Percentiles rank a stretch among this genome's conserved stretches.
phyloP scores from a whole-genome alignment of 306 rosid species.

The Calophaca sinica region DNA sequence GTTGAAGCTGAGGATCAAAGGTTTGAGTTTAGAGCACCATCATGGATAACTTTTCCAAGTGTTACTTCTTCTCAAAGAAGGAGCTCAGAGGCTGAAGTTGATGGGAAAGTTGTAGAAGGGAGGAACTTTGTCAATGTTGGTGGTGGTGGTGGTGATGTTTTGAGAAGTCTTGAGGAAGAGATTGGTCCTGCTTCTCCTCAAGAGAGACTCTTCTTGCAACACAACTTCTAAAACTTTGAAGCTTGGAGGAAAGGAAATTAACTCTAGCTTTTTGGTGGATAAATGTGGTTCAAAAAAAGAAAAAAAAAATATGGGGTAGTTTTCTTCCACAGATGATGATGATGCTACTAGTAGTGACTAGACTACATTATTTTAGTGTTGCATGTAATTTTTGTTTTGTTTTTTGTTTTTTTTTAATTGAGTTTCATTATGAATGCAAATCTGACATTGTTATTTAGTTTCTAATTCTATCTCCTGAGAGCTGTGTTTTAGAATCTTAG shows the following conservation, averaged over 20 bases:
- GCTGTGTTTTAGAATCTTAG: slow-evolving; percentile 23
- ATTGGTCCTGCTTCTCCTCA: slow-evolving; percentile 96
- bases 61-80: slow-evolving; percentile 97
- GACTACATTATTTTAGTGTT: slow-evolving; percentile 11
- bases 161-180: slow-evolving; percentile 95
- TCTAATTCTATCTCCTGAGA: slow-evolving; percentile 4
- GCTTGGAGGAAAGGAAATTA: background rate
- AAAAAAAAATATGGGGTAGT: background rate
- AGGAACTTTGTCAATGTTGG: slow-evolving; percentile 61
- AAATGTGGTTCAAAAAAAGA: background rate
- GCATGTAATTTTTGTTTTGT: slow-evolving; percentile 26
- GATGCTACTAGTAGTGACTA: background rate
- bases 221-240: slow-evolving; percentile 58
- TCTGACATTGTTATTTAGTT: slow-evolving; percentile 30
- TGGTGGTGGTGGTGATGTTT: slow-evolving; percentile 68
- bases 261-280: background rate
- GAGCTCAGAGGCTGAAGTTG: slow-evolving; percentile 84
- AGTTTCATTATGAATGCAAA: slow-evolving; percentile 35
- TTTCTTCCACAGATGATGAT: slow-evolving; percentile 1
- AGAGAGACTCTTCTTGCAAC: slow-evolving; percentile 85
- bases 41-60: slow-evolving; percentile 97
- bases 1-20: slow-evolving; percentile 84
- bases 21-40: slow-evolving; percentile 88
- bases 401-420: background rate
- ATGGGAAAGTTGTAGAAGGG: slow-evolving; percentile 69